phyloP scores from a whole-genome alignment of 768 basidiomycete genomes.

The Boletus rubroflammeus region DNA sequence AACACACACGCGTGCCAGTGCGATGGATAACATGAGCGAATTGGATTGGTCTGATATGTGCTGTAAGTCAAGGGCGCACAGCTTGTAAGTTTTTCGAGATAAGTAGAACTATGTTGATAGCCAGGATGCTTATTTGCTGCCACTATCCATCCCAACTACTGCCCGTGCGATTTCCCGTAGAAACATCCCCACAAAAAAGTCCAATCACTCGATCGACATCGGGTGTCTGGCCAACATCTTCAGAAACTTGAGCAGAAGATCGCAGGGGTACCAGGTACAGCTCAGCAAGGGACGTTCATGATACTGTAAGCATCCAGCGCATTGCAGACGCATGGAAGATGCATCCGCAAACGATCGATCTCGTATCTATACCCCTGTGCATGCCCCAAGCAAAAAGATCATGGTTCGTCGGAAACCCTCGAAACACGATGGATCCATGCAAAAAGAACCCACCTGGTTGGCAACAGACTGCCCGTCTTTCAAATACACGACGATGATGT shows the following conservation, averaged over 20 bases:
- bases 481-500: conserved; percentile 14
- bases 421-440: neutral
- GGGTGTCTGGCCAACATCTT: too few relatives aligned
- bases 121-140: neutral
- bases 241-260: neutral
- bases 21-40: neutral
- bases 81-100: too few relatives aligned
- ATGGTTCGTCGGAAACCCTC: too few relatives aligned
- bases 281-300: neutral
- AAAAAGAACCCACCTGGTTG: conserved; percentile 4
- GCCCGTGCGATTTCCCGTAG: neutral
- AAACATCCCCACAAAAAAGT: neutral
- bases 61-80: too few relatives aligned
- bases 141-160: neutral
- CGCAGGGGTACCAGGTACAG: too few relatives aligned
- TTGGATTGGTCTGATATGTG: neutral
- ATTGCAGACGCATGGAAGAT: conserved; percentile 10
- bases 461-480: conserved; percentile 18
- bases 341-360: conserved; percentile 16
- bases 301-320: conserved; percentile 17
- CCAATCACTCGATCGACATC: neutral
- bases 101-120: too few relatives aligned
- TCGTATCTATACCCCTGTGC: conserved; percentile 14
- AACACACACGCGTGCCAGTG: neutral
- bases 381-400: neutral